A percentile compares a stretch with the other conserved stretches of the same genome.
These are phyloP conservation scores for Kickxella alabastrina DNA, from an alignment of 192 early-diverging fungal species.

Conservation along the genomic window DNA sequence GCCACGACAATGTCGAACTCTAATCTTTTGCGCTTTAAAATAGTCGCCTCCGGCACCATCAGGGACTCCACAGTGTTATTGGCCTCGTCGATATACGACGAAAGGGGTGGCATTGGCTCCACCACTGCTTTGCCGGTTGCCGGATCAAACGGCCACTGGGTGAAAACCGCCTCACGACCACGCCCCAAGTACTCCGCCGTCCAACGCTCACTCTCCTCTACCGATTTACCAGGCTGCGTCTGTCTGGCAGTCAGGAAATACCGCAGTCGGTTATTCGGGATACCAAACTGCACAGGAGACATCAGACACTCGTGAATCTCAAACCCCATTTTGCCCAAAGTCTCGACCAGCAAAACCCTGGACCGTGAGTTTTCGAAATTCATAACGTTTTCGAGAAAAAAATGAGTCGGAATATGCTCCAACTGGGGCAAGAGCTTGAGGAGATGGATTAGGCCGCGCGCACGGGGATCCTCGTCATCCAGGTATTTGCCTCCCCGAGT, in stretches of 20 bases:
- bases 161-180: constrained; percentile 15
- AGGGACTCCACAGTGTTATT: constrained; percentile 5
- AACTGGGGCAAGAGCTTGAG: constrained; percentile 28
- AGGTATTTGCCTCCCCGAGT: constrained; percentile 73
- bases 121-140: not conserved
- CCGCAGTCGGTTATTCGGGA: constrained; percentile 39
- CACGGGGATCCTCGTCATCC: constrained; percentile 56
- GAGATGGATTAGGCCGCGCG: constrained; percentile 39
- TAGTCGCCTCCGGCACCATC: constrained; percentile 16
- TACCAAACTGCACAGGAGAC: constrained; percentile 42
- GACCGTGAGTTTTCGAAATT: constrained; percentile 50
- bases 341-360: constrained; percentile 16
- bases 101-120: constrained; percentile 1
- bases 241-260: constrained; percentile 30
- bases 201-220: not conserved
- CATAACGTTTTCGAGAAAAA: constrained; percentile 49
- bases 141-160: constrained; percentile 32
- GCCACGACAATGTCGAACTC: constrained; percentile 40
- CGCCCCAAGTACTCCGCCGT: constrained; percentile 21
- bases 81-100: constrained; percentile 16
- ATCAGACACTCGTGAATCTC: constrained; percentile 30
- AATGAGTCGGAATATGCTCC: constrained; percentile 8
- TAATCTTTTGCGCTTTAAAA: constrained; percentile 29
- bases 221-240: not conserved
- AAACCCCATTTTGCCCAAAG: constrained; percentile 28